Evolutionary conservation across 108 stramenopile species (phyloP), one percentile per base, ranked within the genome.

Genomic region (Skeletonema menzelii): DNA sequence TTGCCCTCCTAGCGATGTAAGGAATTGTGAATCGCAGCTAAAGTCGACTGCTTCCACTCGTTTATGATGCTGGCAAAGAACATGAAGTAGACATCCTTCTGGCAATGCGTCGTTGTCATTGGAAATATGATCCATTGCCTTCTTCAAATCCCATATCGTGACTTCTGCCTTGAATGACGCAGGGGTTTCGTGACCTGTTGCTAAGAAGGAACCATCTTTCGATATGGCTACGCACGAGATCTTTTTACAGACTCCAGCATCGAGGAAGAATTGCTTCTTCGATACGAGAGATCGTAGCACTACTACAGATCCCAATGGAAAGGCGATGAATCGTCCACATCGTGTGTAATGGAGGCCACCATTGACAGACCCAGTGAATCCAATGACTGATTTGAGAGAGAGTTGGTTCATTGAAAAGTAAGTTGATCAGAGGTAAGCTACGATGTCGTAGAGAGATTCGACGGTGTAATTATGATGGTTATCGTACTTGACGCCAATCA

Each of bases 1-100:
- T 47, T 85, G 86, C 12, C 94, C 94, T 24, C 95, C 95, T 12
- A 95, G 64, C 15, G 92, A 85, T 10, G 80, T 81, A 17, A 96
- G 77, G 55, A 67, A 94, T 32, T 77, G 58, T 28, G 76, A 81
- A 75, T 90, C 84, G 35, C 66, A 85, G 65, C 76, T 85, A 70
- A 89, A 89, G 38, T 73, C 77, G 22, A 92, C 58, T 34, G 81
- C 71, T 59, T 92, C 86, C n/a, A 95, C 91, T 27, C 57, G 69
- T 20, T 86, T 88, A 60, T 88, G 74, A 85, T 95, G 95, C 60
- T 90, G 93, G 15, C 59, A 71, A 4, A 94, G 73, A 63, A 86
- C 77, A 44, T 91, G 85, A 26, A 92, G 22, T 17, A 94, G 67
- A 37, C 71, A 85, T 22, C 67, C 82, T 27, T 83, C 80, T 26